A percentile compares a stretch with the other conserved stretches of the same genome.
phyloP scores from a whole-genome alignment of 495 filamentous ascomycete species.

The Xylaria venustula region DNA sequence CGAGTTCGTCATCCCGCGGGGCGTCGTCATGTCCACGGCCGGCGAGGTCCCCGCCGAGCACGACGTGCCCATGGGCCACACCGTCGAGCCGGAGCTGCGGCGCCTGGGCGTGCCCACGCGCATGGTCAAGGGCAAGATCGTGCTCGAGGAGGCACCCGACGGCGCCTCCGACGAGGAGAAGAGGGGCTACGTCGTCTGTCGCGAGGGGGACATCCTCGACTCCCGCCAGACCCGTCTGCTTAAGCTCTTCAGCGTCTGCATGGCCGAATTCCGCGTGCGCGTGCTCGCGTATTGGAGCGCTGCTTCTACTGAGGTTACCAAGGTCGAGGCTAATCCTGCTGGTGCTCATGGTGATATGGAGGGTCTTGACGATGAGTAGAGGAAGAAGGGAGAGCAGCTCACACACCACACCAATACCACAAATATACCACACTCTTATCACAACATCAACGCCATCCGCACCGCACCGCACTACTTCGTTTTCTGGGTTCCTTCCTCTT shows the following conservation, averaged over 20 bases:
- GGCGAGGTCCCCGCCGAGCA: slow-evolving; percentile 73
- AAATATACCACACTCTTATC: too few relatives aligned
- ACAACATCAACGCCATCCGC: too few relatives aligned
- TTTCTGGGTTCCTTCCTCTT: background rate
- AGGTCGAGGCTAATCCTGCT: slow-evolving; percentile 32
- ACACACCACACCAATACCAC: too few relatives aligned
- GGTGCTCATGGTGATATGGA: slow-evolving; percentile 24
- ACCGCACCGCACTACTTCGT: too few relatives aligned
- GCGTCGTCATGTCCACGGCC: slow-evolving; percentile 71
- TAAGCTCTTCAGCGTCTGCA: slow-evolving; percentile 88
- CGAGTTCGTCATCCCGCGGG: slow-evolving; percentile 73
- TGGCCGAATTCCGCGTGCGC: slow-evolving; percentile 82
- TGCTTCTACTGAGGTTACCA: slow-evolving; percentile 57
- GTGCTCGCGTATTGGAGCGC: slow-evolving; percentile 74
- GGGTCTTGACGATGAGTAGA: slow-evolving; percentile 25
- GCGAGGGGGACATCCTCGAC: slow-evolving; percentile 77
- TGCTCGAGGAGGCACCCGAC: slow-evolving; percentile 59
- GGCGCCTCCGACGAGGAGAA: slow-evolving; percentile 29
- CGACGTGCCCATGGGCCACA: slow-evolving; percentile 83
- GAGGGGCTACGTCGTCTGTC: slow-evolving; percentile 67
- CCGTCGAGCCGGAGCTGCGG: slow-evolving; percentile 81
- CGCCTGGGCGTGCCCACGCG: slow-evolving; percentile 84
- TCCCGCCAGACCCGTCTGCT: slow-evolving; percentile 85
- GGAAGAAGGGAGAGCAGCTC: too few relatives aligned
- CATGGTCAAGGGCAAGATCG: slow-evolving; percentile 83